A percentile compares a stretch with the other conserved stretches of the same genome.
Evolutionary conservation across 1,284 basidiomycete genomes (phyloP).

Genomic region (Pascua guehoae): DNA sequence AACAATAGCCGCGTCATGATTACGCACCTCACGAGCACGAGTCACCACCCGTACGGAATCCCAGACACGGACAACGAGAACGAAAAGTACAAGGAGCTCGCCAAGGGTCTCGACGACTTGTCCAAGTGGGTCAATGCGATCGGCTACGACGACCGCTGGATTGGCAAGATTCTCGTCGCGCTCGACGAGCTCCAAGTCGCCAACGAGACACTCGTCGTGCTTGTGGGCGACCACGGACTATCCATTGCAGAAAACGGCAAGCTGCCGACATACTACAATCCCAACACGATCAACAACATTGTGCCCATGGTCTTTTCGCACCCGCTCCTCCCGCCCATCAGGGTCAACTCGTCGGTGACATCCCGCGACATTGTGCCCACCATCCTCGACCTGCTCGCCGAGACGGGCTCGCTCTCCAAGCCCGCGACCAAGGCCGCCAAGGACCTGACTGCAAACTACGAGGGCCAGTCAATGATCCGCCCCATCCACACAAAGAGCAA

Average conservation of each 20-base stretch:
- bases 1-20: conserved; percentile 3
- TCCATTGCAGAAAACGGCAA: conserved; percentile 8
- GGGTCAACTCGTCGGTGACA: background rate
- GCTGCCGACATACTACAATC: conserved; percentile 9
- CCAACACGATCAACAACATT: conserved; percentile 1
- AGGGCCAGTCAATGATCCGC: conserved; percentile 10
- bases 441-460: conserved; percentile 9
- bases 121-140: conserved; percentile 10
- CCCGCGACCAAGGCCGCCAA: background rate
- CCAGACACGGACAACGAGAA: background rate
- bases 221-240: conserved; percentile 8
- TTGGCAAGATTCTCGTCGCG: conserved; percentile 5
- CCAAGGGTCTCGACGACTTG: conserved; percentile 1
- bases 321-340: conserved; percentile 2
- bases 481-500: background rate
- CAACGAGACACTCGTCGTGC: conserved; percentile 12
- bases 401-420: conserved; percentile 2
- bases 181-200: conserved; percentile 8
- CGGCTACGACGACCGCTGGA: conserved; percentile 9
- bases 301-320: conserved; percentile 3
- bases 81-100: background rate
- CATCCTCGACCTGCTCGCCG: conserved; percentile 10
- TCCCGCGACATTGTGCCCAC: conserved; percentile 6
- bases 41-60: conserved; percentile 6
- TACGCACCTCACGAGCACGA: conserved; percentile 8